A percentile compares a stretch with the other conserved stretches of the same genome.
phyloP scores from a whole-genome alignment of 331 rosid species.

The Arachis monticola region DNA sequence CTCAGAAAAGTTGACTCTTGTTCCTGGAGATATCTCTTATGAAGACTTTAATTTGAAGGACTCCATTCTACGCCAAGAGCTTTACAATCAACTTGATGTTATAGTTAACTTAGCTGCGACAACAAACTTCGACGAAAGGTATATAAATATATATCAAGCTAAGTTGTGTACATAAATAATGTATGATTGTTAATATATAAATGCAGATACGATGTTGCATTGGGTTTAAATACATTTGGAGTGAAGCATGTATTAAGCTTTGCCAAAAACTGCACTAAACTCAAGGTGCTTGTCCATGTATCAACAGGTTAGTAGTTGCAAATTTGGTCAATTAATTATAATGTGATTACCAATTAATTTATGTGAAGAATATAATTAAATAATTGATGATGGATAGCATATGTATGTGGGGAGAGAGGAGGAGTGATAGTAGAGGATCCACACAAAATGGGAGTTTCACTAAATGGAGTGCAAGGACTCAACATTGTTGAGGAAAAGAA shows the following conservation, averaged over 20 bases:
- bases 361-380: no score
- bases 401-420: constrained; percentile 66
- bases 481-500: constrained; percentile 58
- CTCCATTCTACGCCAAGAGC: constrained; percentile 50
- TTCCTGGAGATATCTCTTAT: constrained; percentile 66
- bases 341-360: no score
- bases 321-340: no score
- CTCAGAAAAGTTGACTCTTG: constrained; percentile 57
- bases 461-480: constrained; percentile 60
- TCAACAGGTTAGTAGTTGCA: constrained; percentile 65
- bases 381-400: constrained; percentile 46
- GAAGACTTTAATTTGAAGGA: constrained; percentile 58
- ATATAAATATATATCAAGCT: background rate
- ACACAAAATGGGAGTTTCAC: constrained; percentile 57
- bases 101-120: constrained; percentile 79
- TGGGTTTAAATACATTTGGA: constrained; percentile 67
- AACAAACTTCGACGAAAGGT: constrained; percentile 81
- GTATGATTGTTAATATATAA: background rate
- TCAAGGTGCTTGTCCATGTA: constrained; percentile 65
- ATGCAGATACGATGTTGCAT: constrained; percentile 70
- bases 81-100: constrained; percentile 46
- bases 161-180: background rate
- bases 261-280: constrained; percentile 58
- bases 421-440: constrained; percentile 63
- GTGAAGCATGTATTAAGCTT: constrained; percentile 60